A percentile compares a stretch with the other conserved stretches of the same genome.
Conservation (phyloP, 495 filamentous ascomycete species). For the Aspergillus nidulans region DNA sequence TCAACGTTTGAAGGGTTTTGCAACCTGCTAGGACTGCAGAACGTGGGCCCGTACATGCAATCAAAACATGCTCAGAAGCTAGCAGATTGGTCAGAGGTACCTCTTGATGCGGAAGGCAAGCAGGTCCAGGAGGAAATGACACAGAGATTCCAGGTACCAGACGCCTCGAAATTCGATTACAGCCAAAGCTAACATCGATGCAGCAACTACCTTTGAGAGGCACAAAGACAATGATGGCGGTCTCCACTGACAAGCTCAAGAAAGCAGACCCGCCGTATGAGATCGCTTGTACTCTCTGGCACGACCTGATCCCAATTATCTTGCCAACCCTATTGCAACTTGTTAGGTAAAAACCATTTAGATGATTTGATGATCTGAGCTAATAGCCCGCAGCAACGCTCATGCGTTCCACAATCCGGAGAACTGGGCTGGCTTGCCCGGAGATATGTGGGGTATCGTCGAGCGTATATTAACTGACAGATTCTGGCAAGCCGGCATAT, state of each 20-base stretch:
- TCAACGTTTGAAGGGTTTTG: slow-evolving; percentile 78
- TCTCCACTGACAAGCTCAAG: slow-evolving; percentile 83
- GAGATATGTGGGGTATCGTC: slow-evolving; percentile 72
- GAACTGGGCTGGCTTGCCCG: slow-evolving; percentile 77
- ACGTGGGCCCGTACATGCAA: slow-evolving; percentile 73
- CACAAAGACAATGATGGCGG: slow-evolving; percentile 84
- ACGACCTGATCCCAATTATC: slow-evolving; percentile 73
- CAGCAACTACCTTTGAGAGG: slow-evolving; percentile 72
- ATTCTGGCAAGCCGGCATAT: slow-evolving; percentile 98
- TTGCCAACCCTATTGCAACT: slow-evolving; percentile 84
- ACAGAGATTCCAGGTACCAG: slow-evolving; percentile 58
- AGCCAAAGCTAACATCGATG: slow-evolving; percentile 7
- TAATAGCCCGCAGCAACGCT: slow-evolving; percentile 57
- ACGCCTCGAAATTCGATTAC: too few relatives aligned
- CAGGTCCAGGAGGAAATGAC: slow-evolving; percentile 69
- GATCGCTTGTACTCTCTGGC: slow-evolving; percentile 74
- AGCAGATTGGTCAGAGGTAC: slow-evolving; percentile 73
- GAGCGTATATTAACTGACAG: slow-evolving; percentile 85
- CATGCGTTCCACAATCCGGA: slow-evolving; percentile 88
- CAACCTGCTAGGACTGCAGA: slow-evolving; percentile 69
- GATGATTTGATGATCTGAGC: background rate
- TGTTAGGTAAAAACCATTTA: slow-evolving; percentile 52
- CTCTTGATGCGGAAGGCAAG: slow-evolving; percentile 75
- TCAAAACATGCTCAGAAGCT: slow-evolving; percentile 68
- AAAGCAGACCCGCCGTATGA: slow-evolving; percentile 61